Evolutionary conservation across 2,329 filamentous ascomycete species (phyloP), one percentile per base, ranked within the genome.

Genomic region (Epichloe coenophiala): DNA sequence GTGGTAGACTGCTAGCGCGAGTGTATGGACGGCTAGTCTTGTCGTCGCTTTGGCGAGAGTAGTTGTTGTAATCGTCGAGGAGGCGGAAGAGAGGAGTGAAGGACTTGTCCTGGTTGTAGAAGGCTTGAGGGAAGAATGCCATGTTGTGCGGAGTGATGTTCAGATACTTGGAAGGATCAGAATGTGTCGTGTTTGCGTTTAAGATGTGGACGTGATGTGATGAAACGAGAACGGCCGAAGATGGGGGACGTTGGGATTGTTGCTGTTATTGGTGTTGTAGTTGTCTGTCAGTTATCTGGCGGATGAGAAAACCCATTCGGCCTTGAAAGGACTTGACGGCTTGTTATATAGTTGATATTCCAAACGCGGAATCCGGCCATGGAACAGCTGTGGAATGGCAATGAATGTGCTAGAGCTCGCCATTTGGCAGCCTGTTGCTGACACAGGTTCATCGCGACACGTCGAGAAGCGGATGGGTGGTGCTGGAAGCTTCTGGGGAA

Each of bases 41-140:
- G 45, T 55, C 54, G 52, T 56, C 54, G 45, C 54, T 54, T 54
- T 73, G 68, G 44, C 68, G 69, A 55, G 68, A 70, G 66, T 81
- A 80, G 62, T 67, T 71, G 61, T 83, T 78, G 56, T 78, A 81
- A 66, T 82, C 78, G 58, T 82, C 77, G 47, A 83, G 74, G 53
- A 83, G 72, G 53, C 77, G 77, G 73, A 83, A 81, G 60, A 83
- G 75, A 50, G 78, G 75, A 38, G 71, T 72, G 65, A 80, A 78
- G 64, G 73, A 74, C 57, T 71, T 61, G 62, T 74, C 68, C 55
- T 67, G 57, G 60, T 71, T 65, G 71, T 76, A 71, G 59, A 74
- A 68, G 60, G 68, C 68, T 63, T 73, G 72, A 53, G 75, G 71
- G 70, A 81, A 81, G 70, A 81, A 70, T 57, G 78, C 74, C 78